Evolutionary conservation across 192 early-diverging fungal species (phyloP), one percentile per base, ranked within the genome.

Genomic region (Umbelopsis ramanniana): DNA sequence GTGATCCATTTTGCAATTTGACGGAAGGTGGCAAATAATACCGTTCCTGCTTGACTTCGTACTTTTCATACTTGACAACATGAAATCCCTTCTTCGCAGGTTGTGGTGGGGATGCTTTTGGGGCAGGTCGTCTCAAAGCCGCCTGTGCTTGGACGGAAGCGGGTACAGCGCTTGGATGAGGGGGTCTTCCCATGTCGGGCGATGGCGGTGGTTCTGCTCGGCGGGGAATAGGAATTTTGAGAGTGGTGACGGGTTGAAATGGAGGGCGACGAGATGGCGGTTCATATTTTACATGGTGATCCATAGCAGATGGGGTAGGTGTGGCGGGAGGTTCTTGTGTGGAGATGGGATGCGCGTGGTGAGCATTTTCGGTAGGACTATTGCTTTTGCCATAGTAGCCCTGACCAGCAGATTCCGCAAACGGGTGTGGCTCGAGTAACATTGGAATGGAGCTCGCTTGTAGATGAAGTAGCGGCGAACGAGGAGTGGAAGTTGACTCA

Each of bases 151-250:
- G 57, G 23, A 29, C 57, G 26, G 57, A 35, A 37, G 57, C 57
- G 11, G 57, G 57, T 37, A 63, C 33, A 63, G 57, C 57, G 17
- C 57, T 63, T 29, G 57, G 57, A 63, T 63, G 57, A 63, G 57
- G 57, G 11, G 57, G 57, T 63, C 57, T 63, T 29, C 24, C 29
- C 26, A 63, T 63, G 29, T 63, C 57, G 12, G 33, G 57, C 6
- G 57, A 63, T 63, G 57, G 33, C 14, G 57, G 29, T 19, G 57
- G 29, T 19, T 63, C 57, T 33, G 57, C 33, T 63, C 57, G 57
- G 33, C 57, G 57, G 35, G 57, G 57, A 63, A 63, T 63, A 11
- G 57, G 57, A 37, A 63, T 63, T 26, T 63, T 63, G 17, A 63
- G 57, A 37, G 26, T 63, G 33, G 57, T 63, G 7, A 63, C 33